These are phyloP conservation scores for Entomophthora muscae DNA, from an alignment of 371 early-diverging fungal genomes.

Conservation along the genomic window DNA sequence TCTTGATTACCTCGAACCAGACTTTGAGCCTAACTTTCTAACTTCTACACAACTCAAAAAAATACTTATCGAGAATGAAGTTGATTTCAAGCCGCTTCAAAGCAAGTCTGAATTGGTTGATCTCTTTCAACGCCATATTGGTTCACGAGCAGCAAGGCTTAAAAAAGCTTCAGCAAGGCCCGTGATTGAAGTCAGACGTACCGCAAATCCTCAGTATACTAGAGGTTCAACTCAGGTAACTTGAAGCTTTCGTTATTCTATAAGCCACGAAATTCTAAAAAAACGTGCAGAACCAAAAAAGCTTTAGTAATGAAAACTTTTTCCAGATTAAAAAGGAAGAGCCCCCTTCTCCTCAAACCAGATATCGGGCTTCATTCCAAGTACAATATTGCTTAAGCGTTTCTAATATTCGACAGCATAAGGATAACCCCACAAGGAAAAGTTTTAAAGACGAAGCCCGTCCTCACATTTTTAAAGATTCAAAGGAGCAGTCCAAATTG, in stretches of 20 bases:
- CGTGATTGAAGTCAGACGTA: neutral
- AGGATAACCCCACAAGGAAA: no score
- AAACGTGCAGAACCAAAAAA: neutral
- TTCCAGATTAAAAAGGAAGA: neutral
- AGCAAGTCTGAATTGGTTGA: neutral
- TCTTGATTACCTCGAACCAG: neutral
- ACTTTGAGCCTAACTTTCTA: neutral
- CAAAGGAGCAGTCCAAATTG: no score
- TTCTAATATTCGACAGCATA: no score
- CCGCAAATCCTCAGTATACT: no score
- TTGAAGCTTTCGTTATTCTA: no score
- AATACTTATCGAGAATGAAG: neutral
- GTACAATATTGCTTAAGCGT: no score
- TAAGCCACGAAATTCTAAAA: no score
- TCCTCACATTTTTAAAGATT: no score
- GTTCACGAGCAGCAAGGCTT: neutral
- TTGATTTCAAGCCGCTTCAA: neutral
- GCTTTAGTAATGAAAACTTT: neutral
- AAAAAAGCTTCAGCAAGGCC: neutral
- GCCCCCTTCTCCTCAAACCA: no score
- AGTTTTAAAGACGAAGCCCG: no score
- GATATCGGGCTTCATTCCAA: no score
- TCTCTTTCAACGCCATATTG: neutral
- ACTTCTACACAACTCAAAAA: neutral
- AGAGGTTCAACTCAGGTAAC: no score